These are phyloP conservation scores for Colletotrichum sansevieriae DNA, from an alignment of 2,329 filamentous ascomycete species.

Conservation along the genomic window DNA sequence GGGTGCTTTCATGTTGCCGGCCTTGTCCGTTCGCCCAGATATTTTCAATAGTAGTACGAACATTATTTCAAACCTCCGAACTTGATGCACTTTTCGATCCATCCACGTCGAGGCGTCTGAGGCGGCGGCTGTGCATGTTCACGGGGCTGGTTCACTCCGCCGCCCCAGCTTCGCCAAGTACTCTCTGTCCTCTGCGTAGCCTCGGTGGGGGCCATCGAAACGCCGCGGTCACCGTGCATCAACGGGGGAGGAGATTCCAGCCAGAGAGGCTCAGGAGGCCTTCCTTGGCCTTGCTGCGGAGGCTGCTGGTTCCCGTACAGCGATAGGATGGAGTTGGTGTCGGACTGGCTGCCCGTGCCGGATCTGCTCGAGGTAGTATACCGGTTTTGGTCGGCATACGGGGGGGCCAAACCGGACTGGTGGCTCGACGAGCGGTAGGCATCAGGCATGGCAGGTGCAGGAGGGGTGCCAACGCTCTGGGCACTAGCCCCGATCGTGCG, in stretches of 20 bases:
- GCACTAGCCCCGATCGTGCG: constrained; percentile 10
- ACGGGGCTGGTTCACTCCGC: constrained; percentile 29
- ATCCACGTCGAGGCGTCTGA: constrained; percentile 27
- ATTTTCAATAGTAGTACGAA: background rate
- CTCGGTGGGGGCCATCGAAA: constrained; percentile 40
- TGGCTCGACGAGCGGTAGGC: constrained; percentile 29
- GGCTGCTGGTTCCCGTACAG: constrained; percentile 28
- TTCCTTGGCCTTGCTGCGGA: background rate
- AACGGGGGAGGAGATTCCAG: constrained; percentile 12
- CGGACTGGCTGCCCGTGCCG: constrained; percentile 11
- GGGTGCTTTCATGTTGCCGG: no score
- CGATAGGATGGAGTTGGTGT: constrained; percentile 32
- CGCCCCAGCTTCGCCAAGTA: constrained; percentile 42
- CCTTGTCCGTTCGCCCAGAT: background rate
- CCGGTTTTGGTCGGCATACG: background rate
- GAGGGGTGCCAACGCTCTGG: constrained; percentile 14
- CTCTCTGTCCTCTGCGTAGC: constrained; percentile 34
- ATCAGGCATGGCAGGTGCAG: constrained; percentile 28
- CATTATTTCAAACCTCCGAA: constrained; percentile 38
- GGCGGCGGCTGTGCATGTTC: constrained; percentile 9
- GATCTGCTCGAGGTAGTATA: constrained; percentile 28
- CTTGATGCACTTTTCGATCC: constrained; percentile 41
- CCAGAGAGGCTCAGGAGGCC: constrained; percentile 10
- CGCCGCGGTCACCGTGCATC: constrained; percentile 29
- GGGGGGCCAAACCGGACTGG: background rate